phyloP scores from a whole-genome alignment of 495 filamentous ascomycete genomes.

The Penicillium robsamsonii region DNA sequence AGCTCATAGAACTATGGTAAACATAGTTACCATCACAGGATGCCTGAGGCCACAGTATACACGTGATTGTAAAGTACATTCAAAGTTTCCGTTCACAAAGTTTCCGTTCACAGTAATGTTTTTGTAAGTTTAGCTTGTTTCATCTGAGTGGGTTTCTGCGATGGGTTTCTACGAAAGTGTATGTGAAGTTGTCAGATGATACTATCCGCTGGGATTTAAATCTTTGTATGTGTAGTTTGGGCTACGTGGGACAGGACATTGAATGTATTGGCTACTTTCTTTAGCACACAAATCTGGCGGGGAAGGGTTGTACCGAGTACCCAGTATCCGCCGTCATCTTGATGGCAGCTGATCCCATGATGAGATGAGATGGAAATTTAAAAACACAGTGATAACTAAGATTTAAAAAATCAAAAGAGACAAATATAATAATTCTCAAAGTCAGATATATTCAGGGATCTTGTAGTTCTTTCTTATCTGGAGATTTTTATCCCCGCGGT shows the following conservation, averaged over 20 bases:
- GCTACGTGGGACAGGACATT: slow-evolving; percentile 6
- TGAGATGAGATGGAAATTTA: slow-evolving; percentile 2
- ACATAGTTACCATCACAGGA: too few species aligned
- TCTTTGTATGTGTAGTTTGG: neutral
- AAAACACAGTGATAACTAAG: neutral
- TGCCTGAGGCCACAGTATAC: slow-evolving; percentile 3
- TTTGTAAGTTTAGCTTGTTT: slow-evolving; percentile 1
- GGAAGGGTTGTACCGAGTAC: slow-evolving; percentile 8
- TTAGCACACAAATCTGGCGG: slow-evolving; percentile 9
- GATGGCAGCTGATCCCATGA: slow-evolving; percentile 7
- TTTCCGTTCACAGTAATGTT: too few species aligned
- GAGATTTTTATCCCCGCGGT: slow-evolving; percentile 7
- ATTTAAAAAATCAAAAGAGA: neutral
- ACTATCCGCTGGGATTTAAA: neutral
- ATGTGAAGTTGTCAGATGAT: slow-evolving; percentile 6
- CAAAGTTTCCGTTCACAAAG: neutral
- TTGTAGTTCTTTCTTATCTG: slow-evolving; percentile 4
- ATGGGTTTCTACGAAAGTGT: too few species aligned
- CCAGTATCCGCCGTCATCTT: slow-evolving; percentile 1
- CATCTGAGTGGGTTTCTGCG: neutral
- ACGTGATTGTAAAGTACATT: slow-evolving; percentile 7
- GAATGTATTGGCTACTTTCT: slow-evolving; percentile 1
- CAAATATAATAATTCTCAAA: neutral
- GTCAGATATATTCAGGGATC: neutral
- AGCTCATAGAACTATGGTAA: neutral